Evolutionary conservation across 805 yeast species (phyloP), one percentile per base, ranked within the genome.

Genomic region (Candida tibetensis): DNA sequence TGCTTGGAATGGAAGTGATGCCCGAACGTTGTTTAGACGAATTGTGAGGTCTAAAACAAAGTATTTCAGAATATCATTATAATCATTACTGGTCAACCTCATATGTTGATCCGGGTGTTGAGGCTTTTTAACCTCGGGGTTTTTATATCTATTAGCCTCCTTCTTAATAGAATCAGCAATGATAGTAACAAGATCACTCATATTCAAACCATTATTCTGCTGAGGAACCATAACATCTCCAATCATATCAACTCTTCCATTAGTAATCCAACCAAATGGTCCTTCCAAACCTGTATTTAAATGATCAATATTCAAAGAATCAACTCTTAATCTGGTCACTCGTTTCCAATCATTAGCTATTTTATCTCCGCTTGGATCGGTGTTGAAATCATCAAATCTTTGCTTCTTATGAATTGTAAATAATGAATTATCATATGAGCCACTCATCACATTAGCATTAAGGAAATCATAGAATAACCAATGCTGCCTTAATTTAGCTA

Each of bases 231-330:
- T 77, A 13, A 91, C 79, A 55, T 93, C 97, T 5, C 96, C 97
- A 46, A 87, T 66, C 81, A 93, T 82, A 60, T 93, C 97, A 16
- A 91, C 98, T 36, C 80, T 80, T 10, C 99, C 99, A 44, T 77
- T 74, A 4, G 87, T 80, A 39, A 93, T 91, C 99, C 99, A 93
- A 5, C 98, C 97, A 61, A 93, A 88, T 9, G 98, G 96, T 0
- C 99, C 99, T 38, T 81, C 81, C 40, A 86, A 74, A 0, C 97
- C 98, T 1, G 86, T 77, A 55, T 93, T 93, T 41, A 93, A 64
- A 61, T 93, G 98, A 49, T 91, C 95, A 27, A 93, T 76, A 53
- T 80, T 82, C 39, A 93, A 74, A 19, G 88, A 81, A 56, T 93
- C 98, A 26, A 90, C 82, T 34, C 98, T 67, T 44, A 88, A 71